phyloP scores from a whole-genome alignment of 495 filamentous ascomycete genomes.

The Trichodelitschia bisporula region DNA sequence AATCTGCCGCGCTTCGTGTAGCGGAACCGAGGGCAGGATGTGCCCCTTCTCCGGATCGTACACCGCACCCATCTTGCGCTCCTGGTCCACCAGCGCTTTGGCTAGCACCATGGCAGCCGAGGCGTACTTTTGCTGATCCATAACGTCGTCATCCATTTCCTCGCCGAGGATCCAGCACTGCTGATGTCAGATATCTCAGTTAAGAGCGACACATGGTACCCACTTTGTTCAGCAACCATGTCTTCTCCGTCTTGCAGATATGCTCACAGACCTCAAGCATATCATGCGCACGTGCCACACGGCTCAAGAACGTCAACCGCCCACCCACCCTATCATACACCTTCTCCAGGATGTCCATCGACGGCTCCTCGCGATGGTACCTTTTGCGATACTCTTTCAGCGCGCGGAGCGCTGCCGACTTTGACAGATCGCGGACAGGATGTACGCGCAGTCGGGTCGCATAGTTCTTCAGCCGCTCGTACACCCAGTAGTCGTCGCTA shows the following conservation, averaged over 20 bases:
- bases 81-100: conserved; percentile 61
- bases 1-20: conserved; percentile 67
- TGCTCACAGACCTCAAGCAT: conserved; percentile 53
- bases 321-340: conserved; percentile 74
- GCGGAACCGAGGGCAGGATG: conserved; percentile 52
- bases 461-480: conserved; percentile 74
- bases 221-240: conserved; percentile 58
- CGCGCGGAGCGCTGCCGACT: conserved; percentile 46
- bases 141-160: conserved; percentile 96
- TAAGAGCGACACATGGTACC: background rate
- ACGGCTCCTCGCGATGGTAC: conserved; percentile 35
- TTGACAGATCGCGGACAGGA: conserved; percentile 56
- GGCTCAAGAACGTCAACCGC: conserved; percentile 60
- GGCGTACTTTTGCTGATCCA: conserved; percentile 94
- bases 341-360: conserved; percentile 32
- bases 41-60: conserved; percentile 45
- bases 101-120: conserved; percentile 88
- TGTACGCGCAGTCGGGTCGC: conserved; percentile 83
- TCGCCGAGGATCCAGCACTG: conserved; percentile 75
- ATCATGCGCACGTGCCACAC: conserved; percentile 57
- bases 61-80: conserved; percentile 35
- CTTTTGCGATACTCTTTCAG: conserved; percentile 47
- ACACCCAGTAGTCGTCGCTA: conserved; percentile 94
- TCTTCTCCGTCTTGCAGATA: conserved; percentile 65
- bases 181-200: conserved; percentile 7